Base-by-base conservation (phyloP, 148 eudicot genomes). In the Spergularia marina region DNA sequence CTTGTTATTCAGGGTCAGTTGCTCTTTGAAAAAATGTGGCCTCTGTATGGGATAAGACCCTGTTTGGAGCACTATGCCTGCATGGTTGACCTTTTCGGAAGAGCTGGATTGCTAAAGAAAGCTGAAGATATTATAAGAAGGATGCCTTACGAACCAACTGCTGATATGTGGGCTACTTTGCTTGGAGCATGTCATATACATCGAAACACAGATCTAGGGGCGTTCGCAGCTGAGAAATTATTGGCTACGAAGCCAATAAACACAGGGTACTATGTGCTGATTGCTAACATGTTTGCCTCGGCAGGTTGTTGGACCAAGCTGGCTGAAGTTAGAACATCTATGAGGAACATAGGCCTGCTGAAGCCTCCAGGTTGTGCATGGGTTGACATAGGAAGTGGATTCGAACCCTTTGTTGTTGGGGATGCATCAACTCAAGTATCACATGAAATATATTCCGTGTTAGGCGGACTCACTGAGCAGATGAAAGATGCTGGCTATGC, bases 121-220 rank as follows among this genome's bases (percentile, higher is more conserved):
- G 97, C 94, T 39, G 69, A 76, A 84, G 84, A 81, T 73, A 64
- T 84, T 17, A 85, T 92, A 13, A 71, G 44, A 81, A 79, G 34
- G 70, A 92, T 92, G 92, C 92, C 94, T 61, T 90, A 65, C 74
- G 74, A 80, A 63, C 94, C 94, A 63, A 90, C 74, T 70, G 79
- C 91, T 51, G 95, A 84, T 71, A 90, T 88, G 85, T 92, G 97
- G 95, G 97, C 88, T 21, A 88, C 97, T 54, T 85, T 92, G 55
- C 56, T 92, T 47, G 95, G 92, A 78, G 88, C 92, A 14, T 90
- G 97, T 77, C 77, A 82, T 54, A 87, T 79, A 65, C 89, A 92
- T 77, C 72, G 86, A 52, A 78, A 92, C 74, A 84, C 72, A 17
- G 82, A 84, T 55, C 71, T 92, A 18, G 97, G 92, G 61, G 86